A percentile compares a stretch with the other conserved stretches of the same genome.
Conservation (phyloP, 1,284 basidiomycete genomes). For the Naganishia sp. region DNA sequence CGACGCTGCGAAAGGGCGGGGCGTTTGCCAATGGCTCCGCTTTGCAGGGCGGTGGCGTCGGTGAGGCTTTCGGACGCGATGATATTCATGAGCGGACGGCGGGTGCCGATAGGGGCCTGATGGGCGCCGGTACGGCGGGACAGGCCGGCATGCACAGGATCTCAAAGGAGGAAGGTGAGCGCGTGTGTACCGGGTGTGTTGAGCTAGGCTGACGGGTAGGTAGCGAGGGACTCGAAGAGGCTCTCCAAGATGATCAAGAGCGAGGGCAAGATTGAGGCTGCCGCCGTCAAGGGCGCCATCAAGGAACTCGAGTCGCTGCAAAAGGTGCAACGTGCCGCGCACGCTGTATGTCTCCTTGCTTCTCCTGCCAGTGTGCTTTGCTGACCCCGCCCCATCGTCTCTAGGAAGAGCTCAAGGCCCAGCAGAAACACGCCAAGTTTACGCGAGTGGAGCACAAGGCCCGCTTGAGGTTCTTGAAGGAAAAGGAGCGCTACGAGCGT, state of each 20-base stretch:
- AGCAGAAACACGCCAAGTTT: constrained; percentile 51
- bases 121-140: constrained; percentile 27
- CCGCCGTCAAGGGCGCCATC: constrained; percentile 48
- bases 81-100: constrained; percentile 33
- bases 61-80: constrained; percentile 30
- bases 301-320: constrained; percentile 53
- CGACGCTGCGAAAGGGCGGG: constrained; percentile 31
- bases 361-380: not conserved
- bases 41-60: constrained; percentile 32
- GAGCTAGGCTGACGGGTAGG: too few relatives aligned
- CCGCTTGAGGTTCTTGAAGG: constrained; percentile 48
- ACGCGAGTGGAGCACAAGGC: constrained; percentile 54
- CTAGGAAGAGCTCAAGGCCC: constrained; percentile 52
- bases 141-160: constrained; percentile 31
- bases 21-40: constrained; percentile 34
- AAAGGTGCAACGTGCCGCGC: constrained; percentile 51
- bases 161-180: constrained; percentile 33
- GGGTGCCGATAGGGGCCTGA: constrained; percentile 26
- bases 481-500: constrained; percentile 53
- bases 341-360: constrained; percentile 32
- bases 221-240: constrained; percentile 52
- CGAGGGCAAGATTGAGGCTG: constrained; percentile 52
- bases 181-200: constrained; percentile 32
- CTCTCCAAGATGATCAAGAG: constrained; percentile 53
- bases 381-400: constrained; percentile 1